Percentiles rank a stretch among this genome's conserved stretches.
Evolutionary conservation across 1,284 basidiomycete species (phyloP).

Genomic region (Puccinia hordei): DNA sequence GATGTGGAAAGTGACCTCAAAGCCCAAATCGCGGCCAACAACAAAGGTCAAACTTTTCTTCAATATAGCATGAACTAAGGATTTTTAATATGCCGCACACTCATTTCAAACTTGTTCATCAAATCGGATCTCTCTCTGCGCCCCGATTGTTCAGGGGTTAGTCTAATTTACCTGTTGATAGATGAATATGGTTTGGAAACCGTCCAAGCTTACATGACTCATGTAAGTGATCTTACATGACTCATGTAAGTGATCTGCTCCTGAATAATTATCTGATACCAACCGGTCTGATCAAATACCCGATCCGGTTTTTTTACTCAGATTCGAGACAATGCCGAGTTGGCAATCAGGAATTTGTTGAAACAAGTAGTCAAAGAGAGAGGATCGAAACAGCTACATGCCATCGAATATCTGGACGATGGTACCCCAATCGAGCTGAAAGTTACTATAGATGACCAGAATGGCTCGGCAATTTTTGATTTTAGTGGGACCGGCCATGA

Average conservation of each 20-base stretch:
- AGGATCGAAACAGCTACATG: slow-evolving; percentile 68
- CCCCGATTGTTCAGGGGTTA: slow-evolving; percentile 54
- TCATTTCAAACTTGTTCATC: background rate
- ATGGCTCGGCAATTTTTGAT: slow-evolving; percentile 82
- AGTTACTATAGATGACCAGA: slow-evolving; percentile 75
- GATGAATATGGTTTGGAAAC: slow-evolving; percentile 81
- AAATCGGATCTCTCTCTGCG: background rate
- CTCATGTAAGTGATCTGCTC: no score
- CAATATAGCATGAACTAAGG: no score
- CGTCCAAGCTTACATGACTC: slow-evolving; percentile 89
- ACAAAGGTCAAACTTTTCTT: slow-evolving; percentile 71
- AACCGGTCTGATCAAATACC: background rate
- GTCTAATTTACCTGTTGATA: slow-evolving; percentile 66
- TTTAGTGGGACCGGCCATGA: slow-evolving; percentile 68
- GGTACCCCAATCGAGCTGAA: slow-evolving; percentile 80
- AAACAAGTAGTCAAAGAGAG: slow-evolving; percentile 70
- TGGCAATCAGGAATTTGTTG: slow-evolving; percentile 80
- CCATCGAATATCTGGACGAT: slow-evolving; percentile 81
- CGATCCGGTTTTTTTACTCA: slow-evolving; percentile 51
- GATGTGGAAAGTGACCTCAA: slow-evolving; percentile 91
- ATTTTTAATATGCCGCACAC: background rate
- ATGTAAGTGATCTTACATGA: slow-evolving; percentile 60
- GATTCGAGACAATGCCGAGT: slow-evolving; percentile 86
- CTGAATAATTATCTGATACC: background rate
- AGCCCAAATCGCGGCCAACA: slow-evolving; percentile 93